These are phyloP conservation scores for Coprinopsis sp. DNA, from an alignment of 768 basidiomycete genomes.

Conservation along the genomic window DNA sequence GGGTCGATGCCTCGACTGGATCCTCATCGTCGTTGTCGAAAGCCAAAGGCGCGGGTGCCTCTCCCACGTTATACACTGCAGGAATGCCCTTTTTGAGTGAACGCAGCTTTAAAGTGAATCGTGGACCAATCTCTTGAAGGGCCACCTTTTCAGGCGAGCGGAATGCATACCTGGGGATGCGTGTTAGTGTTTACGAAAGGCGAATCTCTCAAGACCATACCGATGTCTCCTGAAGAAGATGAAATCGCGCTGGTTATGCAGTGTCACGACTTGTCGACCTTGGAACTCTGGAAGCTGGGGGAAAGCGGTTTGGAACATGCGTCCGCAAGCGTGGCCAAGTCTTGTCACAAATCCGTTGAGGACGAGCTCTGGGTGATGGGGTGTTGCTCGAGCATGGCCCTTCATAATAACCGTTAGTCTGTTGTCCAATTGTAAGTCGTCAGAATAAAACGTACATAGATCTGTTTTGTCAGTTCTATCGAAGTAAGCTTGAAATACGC, in stretches of 20 bases:
- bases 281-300: constrained; percentile 93
- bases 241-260: constrained; percentile 98
- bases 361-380: constrained; percentile 92
- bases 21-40: constrained; percentile 35
- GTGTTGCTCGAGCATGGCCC: constrained; percentile 90
- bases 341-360: constrained; percentile 92
- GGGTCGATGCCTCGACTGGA: constrained; percentile 9
- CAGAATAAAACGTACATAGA: constrained; percentile 58
- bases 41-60: constrained; percentile 51
- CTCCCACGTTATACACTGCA: constrained; percentile 66
- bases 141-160: constrained; percentile 86
- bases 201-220: constrained; percentile 34
- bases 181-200: constrained; percentile 4
- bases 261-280: constrained; percentile 93
- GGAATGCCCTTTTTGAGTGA: constrained; percentile 89
- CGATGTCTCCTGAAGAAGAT: constrained; percentile 95
- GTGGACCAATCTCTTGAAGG: constrained; percentile 95
- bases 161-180: constrained; percentile 72
- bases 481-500: constrained; percentile 95
- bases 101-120: constrained; percentile 90
- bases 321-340: constrained; percentile 88
- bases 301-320: constrained; percentile 95
- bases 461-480: constrained; percentile 78
- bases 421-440: background rate
- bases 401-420: constrained; percentile 23